Conservation (phyloP, 139 green algal species). For the Gonium pectorale region DNA sequence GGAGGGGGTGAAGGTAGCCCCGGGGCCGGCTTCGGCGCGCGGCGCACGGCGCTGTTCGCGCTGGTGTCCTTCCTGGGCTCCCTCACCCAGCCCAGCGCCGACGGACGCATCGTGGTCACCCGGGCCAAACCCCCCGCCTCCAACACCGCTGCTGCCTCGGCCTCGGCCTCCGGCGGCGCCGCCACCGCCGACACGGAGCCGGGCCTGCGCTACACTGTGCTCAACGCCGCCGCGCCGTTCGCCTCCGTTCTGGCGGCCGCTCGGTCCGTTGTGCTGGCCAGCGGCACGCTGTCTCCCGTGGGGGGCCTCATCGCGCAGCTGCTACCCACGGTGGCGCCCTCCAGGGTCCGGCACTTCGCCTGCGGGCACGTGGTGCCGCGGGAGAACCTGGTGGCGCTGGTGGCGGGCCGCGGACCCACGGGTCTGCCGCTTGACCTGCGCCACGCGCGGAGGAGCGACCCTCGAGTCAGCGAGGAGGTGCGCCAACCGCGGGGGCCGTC, state of each 20-base stretch:
- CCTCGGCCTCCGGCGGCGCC: constrained; percentile 87
- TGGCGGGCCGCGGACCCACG: constrained; percentile 71
- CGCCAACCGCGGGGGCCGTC: too few relatives aligned
- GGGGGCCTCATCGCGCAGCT: constrained; percentile 69
- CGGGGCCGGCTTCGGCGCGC: constrained; percentile 11
- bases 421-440: constrained; percentile 79
- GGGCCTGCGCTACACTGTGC: constrained; percentile 83
- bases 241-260: constrained; percentile 59
- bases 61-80: constrained; percentile 79
- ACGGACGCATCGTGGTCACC: constrained; percentile 87
- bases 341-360: constrained; percentile 71
- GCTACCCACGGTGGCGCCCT: constrained; percentile 62
- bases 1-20: neutral
- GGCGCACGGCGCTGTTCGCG: constrained; percentile 67
- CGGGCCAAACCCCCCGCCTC: neutral
- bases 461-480: constrained; percentile 77
- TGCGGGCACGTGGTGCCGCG: constrained; percentile 92
- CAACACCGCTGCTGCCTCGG: constrained; percentile 80
- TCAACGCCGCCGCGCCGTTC: constrained; percentile 93
- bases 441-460: constrained; percentile 54
- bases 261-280: constrained; percentile 89
- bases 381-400: constrained; percentile 75
- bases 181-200: constrained; percentile 49
- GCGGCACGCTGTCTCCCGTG: constrained; percentile 91
- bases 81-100: constrained; percentile 84